Evolutionary conservation across 2,329 filamentous ascomycete species (phyloP).

Genomic region (Epicoccum sorghinum): DNA sequence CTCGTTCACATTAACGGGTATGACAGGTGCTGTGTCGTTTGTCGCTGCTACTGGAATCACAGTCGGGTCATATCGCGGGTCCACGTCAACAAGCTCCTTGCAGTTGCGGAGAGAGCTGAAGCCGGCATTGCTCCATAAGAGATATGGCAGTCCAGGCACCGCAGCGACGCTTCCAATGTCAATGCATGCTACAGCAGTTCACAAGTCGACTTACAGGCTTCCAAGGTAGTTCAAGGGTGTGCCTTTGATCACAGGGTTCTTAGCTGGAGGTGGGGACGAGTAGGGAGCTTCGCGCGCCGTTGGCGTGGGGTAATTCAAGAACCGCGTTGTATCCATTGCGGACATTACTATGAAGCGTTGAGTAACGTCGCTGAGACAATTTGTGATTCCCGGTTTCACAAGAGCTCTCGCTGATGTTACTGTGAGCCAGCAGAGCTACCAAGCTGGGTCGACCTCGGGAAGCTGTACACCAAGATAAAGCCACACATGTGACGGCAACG

Average conservation of each 20-base stretch:
- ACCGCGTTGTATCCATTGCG: conserved; percentile 24
- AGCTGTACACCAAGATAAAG: not conserved
- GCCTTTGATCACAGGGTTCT: conserved; percentile 75
- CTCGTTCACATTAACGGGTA: conserved; percentile 26
- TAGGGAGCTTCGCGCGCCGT: conserved; percentile 42
- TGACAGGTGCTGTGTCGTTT: conserved; percentile 21
- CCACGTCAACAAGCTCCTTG: conserved; percentile 60
- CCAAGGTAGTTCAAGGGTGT: conserved; percentile 66
- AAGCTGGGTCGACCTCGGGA: not conserved
- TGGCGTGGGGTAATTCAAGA: conserved; percentile 46
- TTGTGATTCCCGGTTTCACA: not conserved
- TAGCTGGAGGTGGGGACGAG: conserved; percentile 43
- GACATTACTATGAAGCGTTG: conserved; percentile 26
- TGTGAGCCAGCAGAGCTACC: not conserved
- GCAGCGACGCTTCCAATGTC: conserved; percentile 61
- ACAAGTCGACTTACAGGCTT: conserved; percentile 58
- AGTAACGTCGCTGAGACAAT: not conserved
- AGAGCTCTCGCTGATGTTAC: not conserved
- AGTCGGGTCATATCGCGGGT: conserved; percentile 62
- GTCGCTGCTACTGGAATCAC: conserved; percentile 55
- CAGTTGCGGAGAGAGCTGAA: conserved; percentile 65
- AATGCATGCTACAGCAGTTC: conserved; percentile 9
- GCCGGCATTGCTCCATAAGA: conserved; percentile 75
- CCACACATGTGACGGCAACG: conserved; percentile 5
- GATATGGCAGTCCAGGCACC: conserved; percentile 65